These are phyloP conservation scores for Monilinia laxa DNA, from an alignment of 2,329 filamentous ascomycete species.

Conservation along the genomic window DNA sequence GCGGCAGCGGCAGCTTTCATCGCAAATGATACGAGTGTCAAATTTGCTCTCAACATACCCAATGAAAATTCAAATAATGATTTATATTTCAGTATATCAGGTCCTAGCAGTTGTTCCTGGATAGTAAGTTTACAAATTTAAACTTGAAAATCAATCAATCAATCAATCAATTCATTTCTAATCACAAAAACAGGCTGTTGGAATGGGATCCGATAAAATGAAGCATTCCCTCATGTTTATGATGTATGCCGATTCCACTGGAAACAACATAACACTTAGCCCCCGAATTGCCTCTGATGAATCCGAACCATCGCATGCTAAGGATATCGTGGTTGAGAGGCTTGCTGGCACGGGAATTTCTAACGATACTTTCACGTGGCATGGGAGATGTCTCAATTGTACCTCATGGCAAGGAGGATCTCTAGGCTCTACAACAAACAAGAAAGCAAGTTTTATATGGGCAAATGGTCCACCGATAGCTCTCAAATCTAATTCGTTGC, in stretches of 20 bases:
- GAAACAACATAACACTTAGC: constrained; percentile 55
- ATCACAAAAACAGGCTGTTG: constrained; percentile 44
- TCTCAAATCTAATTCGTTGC: constrained; percentile 45
- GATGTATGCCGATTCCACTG: constrained; percentile 50
- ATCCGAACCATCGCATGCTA: constrained; percentile 51
- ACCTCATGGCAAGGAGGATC: constrained; percentile 50
- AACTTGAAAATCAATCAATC: too few species aligned
- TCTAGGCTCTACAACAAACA: constrained; percentile 50
- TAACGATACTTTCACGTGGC: constrained; percentile 47
- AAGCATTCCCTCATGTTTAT: constrained; percentile 54
- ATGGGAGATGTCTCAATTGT: constrained; percentile 54
- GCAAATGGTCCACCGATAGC: constrained; percentile 53
- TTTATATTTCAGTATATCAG: constrained; percentile 55
- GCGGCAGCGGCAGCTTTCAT: constrained; percentile 41
- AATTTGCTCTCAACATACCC: constrained; percentile 53
- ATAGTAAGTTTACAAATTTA: constrained; percentile 36
- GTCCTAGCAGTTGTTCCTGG: constrained; percentile 50
- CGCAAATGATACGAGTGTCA: constrained; percentile 45
- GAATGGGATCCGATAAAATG: constrained; percentile 55
- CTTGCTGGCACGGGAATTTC: constrained; percentile 50
- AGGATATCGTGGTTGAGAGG: constrained; percentile 46
- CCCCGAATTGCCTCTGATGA: constrained; percentile 52
- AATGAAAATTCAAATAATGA: constrained; percentile 47
- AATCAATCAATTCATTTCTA: background rate
- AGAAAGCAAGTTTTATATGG: constrained; percentile 53